Evolutionary conservation across 768 basidiomycete genomes (phyloP).

Genomic region (Gloeopeniophorella convolvens): DNA sequence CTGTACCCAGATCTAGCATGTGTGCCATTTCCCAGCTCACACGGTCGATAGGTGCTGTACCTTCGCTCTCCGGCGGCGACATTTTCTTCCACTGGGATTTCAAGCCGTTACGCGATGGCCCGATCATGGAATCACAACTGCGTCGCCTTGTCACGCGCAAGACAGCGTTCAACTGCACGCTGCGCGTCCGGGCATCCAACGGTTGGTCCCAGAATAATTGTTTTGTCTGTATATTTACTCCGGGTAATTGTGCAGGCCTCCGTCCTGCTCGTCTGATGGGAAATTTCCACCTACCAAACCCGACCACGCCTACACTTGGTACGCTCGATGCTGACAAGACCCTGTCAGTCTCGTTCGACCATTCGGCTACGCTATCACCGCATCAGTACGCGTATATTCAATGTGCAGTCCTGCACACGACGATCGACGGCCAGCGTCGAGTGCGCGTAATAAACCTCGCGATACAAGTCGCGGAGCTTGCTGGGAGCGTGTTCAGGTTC

Average conservation of each 20-base stretch:
- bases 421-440: conserved; percentile 64
- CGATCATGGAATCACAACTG: conserved; percentile 68
- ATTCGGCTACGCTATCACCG: conserved; percentile 61
- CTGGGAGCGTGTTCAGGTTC: conserved; percentile 86
- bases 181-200: conserved; percentile 79
- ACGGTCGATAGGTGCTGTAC: conserved; percentile 44
- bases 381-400: conserved; percentile 76
- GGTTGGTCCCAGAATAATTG: conserved; percentile 42
- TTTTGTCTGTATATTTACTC: neutral
- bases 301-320: conserved; percentile 74
- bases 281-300: conserved; percentile 59
- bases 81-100: conserved; percentile 92
- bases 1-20: conserved; percentile 21
- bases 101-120: conserved; percentile 56
- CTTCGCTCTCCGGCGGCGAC: conserved; percentile 81
- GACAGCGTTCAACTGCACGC: conserved; percentile 72
- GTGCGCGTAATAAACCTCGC: conserved; percentile 87
- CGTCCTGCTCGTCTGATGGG: conserved; percentile 61
- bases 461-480: conserved; percentile 70
- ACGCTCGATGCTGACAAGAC: conserved; percentile 77
- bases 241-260: conserved; percentile 40
- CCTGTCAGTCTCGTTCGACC: conserved; percentile 67
- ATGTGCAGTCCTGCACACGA: conserved; percentile 84
- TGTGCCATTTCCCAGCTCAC: neutral
- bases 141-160: conserved; percentile 58